These are phyloP conservation scores for Haplosporangium gracile DNA, from an alignment of 192 early-diverging fungal genomes.

Conservation along the genomic window DNA sequence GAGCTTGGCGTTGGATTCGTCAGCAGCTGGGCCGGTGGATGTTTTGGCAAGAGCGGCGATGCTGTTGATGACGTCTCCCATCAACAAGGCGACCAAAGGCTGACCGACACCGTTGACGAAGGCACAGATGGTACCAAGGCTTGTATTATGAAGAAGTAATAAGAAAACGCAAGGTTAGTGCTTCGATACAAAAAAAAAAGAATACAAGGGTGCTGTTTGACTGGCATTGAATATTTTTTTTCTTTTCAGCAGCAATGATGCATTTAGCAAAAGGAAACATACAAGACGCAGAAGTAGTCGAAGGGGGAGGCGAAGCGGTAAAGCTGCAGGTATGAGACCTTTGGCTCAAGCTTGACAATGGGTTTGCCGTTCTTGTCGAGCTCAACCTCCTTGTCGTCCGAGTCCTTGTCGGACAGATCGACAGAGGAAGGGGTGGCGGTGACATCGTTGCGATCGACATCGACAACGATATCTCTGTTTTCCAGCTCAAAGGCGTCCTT, in stretches of 20 bases:
- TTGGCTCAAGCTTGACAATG: slow-evolving; percentile 46
- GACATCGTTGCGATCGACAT: slow-evolving; percentile 17
- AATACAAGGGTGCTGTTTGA: not conserved
- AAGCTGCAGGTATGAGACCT: slow-evolving; percentile 70
- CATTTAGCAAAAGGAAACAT: slow-evolving; percentile 38
- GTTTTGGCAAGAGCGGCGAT: slow-evolving; percentile 60
- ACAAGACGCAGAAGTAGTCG: slow-evolving; percentile 69
- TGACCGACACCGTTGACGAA: slow-evolving; percentile 42
- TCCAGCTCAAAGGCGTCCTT: slow-evolving; percentile 17
- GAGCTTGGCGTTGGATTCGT: slow-evolving; percentile 14
- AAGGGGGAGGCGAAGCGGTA: slow-evolving; percentile 75
- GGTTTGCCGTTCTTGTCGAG: not conserved
- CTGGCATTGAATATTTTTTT: not conserved
- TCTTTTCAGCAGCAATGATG: slow-evolving; percentile 43
- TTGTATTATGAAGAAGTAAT: slow-evolving; percentile 8
- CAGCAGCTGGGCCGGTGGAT: slow-evolving; percentile 60
- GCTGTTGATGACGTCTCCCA: slow-evolving; percentile 67
- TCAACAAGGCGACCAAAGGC: slow-evolving; percentile 40
- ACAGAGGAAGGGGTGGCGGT: slow-evolving; percentile 31
- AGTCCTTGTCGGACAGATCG: slow-evolving; percentile 19
- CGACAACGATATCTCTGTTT: slow-evolving; percentile 7
- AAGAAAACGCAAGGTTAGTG: not conserved
- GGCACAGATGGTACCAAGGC: slow-evolving; percentile 41
- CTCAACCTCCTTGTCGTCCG: slow-evolving; percentile 42
- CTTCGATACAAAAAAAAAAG: not conserved